phyloP scores from a whole-genome alignment of 2,329 filamentous ascomycete species.

The Tolypocladium amazonense region DNA sequence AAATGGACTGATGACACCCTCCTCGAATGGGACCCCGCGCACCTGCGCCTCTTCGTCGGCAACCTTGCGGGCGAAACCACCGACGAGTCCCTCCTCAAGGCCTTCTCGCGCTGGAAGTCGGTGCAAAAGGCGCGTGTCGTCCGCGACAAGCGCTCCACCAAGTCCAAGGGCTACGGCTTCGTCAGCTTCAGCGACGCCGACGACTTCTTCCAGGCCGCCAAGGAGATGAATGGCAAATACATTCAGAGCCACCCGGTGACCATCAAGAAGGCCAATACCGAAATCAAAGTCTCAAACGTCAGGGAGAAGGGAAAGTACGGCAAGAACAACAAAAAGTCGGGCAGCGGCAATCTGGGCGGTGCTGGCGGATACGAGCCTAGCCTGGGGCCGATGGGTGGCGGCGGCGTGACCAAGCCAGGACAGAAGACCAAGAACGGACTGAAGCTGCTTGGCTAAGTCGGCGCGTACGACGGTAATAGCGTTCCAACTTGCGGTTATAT shows the following conservation, averaged over 20 bases:
- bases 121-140: constrained; percentile 90
- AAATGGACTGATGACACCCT: constrained; percentile 83
- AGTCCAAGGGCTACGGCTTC: constrained; percentile 93
- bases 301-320: constrained; percentile 43
- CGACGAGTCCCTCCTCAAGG: constrained; percentile 89
- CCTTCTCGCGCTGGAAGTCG: constrained; percentile 78
- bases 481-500: neutral
- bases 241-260: constrained; percentile 93
- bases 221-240: constrained; percentile 99
- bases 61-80: constrained; percentile 97
- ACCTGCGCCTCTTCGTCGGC: constrained; percentile 91
- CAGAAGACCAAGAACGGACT: constrained; percentile 59
- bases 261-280: constrained; percentile 79
- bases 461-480: neutral
- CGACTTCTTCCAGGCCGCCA: constrained; percentile 90
- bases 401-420: constrained; percentile 49
- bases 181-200: constrained; percentile 93
- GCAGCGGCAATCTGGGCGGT: constrained; percentile 14
- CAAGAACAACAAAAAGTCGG: constrained; percentile 19
- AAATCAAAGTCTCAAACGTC: constrained; percentile 69
- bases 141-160: constrained; percentile 89
- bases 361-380: constrained; percentile 35
- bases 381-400: constrained; percentile 36
- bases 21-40: constrained; percentile 90
- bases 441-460: constrained; percentile 42